Percentiles rank a stretch among this genome's conserved stretches.
Evolutionary conservation across 78 protist species (phyloP).

Genomic region (Tieghemostelium lacteum): DNA sequence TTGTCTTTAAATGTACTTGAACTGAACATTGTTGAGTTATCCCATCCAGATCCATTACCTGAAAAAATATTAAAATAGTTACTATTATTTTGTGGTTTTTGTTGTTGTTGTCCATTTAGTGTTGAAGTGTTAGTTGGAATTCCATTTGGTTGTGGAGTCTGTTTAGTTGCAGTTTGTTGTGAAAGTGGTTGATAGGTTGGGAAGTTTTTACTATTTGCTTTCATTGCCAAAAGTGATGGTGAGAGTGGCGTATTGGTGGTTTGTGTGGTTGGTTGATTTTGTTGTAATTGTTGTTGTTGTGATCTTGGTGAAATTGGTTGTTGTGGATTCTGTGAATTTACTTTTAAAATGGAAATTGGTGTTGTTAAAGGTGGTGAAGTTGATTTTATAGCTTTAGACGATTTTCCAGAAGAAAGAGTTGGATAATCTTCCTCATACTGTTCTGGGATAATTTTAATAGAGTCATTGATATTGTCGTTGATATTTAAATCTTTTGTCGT

Average conservation of each 20-base stretch:
- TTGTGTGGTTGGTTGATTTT: background rate
- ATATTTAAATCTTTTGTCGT: background rate
- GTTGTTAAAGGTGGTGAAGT: background rate
- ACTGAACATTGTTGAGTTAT: background rate
- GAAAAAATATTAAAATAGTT: conserved; percentile 27
- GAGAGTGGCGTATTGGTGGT: background rate
- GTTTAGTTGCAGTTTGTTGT: background rate
- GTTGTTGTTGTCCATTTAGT: background rate
- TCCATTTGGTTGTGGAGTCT: background rate
- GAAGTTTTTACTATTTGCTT: too few species aligned
- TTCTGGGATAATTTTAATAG: background rate
- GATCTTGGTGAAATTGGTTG: too few species aligned
- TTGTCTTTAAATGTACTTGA: background rate
- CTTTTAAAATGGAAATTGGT: too few species aligned
- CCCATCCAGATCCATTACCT: background rate
- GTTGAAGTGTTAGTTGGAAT: background rate
- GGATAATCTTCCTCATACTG: conserved; percentile 70
- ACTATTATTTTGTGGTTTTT: background rate
- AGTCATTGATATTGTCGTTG: background rate
- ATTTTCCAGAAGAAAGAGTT: background rate
- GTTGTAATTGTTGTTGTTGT: too few species aligned
- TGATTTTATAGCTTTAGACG: background rate
- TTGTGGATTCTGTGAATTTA: background rate
- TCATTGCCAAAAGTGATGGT: too few species aligned
- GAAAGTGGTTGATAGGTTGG: too few species aligned